Conservation (phyloP, 805 yeast species). For the Sugiyamaella lignohabitans region DNA sequence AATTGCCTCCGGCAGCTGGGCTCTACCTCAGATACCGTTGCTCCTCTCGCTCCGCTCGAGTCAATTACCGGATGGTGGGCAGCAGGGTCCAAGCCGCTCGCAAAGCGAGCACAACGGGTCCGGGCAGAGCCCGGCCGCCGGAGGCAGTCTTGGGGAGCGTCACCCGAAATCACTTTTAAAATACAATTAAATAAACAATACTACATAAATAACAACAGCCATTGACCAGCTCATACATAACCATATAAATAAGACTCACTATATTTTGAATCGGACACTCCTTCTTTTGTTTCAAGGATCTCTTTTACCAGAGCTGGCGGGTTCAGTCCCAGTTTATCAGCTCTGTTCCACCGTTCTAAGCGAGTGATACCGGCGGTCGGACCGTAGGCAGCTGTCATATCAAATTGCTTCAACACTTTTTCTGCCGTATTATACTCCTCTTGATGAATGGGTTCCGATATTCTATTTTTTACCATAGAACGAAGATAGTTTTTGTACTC, state of each 20-base stretch:
- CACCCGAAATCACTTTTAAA: no score
- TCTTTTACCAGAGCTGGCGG: constrained; percentile 33
- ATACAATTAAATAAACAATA: no score
- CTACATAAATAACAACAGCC: no score
- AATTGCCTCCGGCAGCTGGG: no score
- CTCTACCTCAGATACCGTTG: no score
- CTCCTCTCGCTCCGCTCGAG: no score
- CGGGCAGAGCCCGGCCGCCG: neutral
- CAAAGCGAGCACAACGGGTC: neutral
- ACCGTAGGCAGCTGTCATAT: constrained; percentile 31
- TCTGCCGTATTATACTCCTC: constrained; percentile 26
- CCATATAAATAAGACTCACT: constrained; percentile 17
- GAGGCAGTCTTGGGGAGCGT: neutral
- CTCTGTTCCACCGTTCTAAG: constrained; percentile 36
- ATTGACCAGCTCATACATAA: neutral
- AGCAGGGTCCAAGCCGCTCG: neutral
- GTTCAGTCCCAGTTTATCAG: constrained; percentile 30
- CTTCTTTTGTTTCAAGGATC: constrained; percentile 27
- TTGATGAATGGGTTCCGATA: constrained; percentile 29
- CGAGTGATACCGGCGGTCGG: constrained; percentile 36
- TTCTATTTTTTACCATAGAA: constrained; percentile 3
- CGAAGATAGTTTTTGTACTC: constrained; percentile 4
- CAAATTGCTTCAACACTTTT: constrained; percentile 32
- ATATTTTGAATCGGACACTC: constrained; percentile 17
- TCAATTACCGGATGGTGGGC: no score